A percentile compares a stretch with the other conserved stretches of the same genome.
phyloP scores from a whole-genome alignment of 371 early-diverging fungal species.

The Mucor piriformis region DNA sequence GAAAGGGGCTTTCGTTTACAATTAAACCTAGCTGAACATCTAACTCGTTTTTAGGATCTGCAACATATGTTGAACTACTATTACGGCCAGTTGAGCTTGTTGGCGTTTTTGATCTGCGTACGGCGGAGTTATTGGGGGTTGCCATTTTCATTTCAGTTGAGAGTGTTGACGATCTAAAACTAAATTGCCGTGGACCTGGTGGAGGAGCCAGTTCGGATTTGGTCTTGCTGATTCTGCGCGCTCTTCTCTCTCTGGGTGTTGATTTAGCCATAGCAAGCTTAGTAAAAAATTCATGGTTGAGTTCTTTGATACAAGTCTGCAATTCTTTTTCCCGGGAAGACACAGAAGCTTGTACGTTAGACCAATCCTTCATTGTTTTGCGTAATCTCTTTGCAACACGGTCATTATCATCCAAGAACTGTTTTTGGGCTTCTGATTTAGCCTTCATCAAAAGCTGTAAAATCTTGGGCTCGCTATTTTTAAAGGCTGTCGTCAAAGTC shows the following conservation, averaged over 20 bases:
- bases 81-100: background rate
- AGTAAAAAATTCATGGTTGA: slow-evolving; percentile 52
- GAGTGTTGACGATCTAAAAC: slow-evolving; percentile 26
- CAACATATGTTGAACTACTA: slow-evolving; percentile 26
- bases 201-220: slow-evolving; percentile 3
- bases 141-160: slow-evolving; percentile 32
- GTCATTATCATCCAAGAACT: slow-evolving; percentile 46
- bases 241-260: slow-evolving; percentile 12
- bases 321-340: slow-evolving; percentile 40
- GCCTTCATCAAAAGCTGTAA: slow-evolving; percentile 28
- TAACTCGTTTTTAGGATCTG: slow-evolving; percentile 52
- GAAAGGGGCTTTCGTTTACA: slow-evolving; percentile 59
- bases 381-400: slow-evolving; percentile 52
- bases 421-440: slow-evolving; percentile 43
- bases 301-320: slow-evolving; percentile 41
- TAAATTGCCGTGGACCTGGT: slow-evolving; percentile 7
- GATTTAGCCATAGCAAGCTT: slow-evolving; percentile 49
- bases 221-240: slow-evolving; percentile 8
- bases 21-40: slow-evolving; percentile 58
- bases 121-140: slow-evolving; percentile 2
- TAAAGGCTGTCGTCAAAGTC: slow-evolving; percentile 37
- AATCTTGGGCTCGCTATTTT: slow-evolving; percentile 32
- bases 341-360: slow-evolving; percentile 34
- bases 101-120: slow-evolving; percentile 16
- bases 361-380: slow-evolving; percentile 50